A percentile compares a stretch with the other conserved stretches of the same genome.
phyloP scores from a whole-genome alignment of 2,329 filamentous ascomycete genomes.

The Polytolypa hystricis region DNA sequence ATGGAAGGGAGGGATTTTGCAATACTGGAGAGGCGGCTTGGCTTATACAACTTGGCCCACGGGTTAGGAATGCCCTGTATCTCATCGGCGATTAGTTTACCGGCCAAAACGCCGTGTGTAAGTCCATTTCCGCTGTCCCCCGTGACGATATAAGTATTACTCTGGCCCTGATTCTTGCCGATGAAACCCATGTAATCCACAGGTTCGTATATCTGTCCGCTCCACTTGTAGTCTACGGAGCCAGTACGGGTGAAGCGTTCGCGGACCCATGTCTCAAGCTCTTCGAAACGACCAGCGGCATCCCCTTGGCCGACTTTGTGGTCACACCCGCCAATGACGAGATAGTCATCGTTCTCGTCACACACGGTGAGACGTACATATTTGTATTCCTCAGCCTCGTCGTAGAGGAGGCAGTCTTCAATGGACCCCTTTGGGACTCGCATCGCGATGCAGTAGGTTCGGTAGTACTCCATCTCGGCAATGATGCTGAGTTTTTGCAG shows the following conservation, averaged over 20 bases:
- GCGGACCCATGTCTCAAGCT: conserved; percentile 44
- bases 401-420: conserved; percentile 46
- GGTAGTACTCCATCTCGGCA: conserved; percentile 42
- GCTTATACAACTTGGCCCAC: conserved; percentile 42
- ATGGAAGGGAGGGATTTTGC: conserved; percentile 36
- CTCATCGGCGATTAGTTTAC: conserved; percentile 42
- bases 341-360: conserved; percentile 44
- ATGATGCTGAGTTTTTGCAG: conserved; percentile 45
- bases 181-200: conserved; percentile 47
- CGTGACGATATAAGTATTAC: conserved; percentile 44
- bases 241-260: conserved; percentile 42
- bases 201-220: conserved; percentile 47
- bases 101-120: conserved; percentile 45
- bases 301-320: conserved; percentile 48
- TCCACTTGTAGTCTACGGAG: conserved; percentile 45
- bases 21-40: conserved; percentile 37
- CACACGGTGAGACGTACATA: conserved; percentile 45
- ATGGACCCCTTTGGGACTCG: conserved; percentile 41
- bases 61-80: conserved; percentile 40
- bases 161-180: conserved; percentile 42
- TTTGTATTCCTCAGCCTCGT: conserved; percentile 44
- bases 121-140: conserved; percentile 49
- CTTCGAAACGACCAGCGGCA: conserved; percentile 35
- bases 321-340: conserved; percentile 47
- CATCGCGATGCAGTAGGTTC: conserved; percentile 48